A percentile compares a stretch with the other conserved stretches of the same genome.
phyloP scores from a whole-genome alignment of 768 basidiomycete species.

The Hericium alpestre region DNA sequence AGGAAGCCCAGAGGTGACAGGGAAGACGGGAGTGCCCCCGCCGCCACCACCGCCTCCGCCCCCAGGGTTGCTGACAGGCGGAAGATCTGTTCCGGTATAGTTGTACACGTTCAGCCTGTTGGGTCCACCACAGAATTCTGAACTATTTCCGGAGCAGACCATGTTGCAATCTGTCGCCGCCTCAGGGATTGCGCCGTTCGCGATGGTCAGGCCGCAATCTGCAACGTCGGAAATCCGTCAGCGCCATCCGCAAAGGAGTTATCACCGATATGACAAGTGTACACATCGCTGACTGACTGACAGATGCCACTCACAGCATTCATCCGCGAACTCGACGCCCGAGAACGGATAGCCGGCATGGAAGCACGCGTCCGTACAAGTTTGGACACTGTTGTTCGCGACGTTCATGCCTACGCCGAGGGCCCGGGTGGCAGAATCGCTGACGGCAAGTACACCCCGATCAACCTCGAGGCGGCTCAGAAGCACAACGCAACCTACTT shows the following conservation, averaged over 20 bases:
- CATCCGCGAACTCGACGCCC: slow-evolving; percentile 31
- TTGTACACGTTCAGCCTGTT: slow-evolving; percentile 58
- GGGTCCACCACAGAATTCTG: slow-evolving; percentile 68
- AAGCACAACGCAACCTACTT: slow-evolving; percentile 30
- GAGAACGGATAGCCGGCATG: slow-evolving; percentile 32
- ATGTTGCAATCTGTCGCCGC: slow-evolving; percentile 51
- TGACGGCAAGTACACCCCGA: slow-evolving; percentile 10
- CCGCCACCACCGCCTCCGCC: slow-evolving; percentile 26
- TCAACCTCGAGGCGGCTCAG: not conserved
- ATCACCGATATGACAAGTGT: not conserved
- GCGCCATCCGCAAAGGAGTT: not conserved
- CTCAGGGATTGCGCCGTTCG: slow-evolving; percentile 36
- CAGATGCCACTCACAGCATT: slow-evolving; percentile 36
- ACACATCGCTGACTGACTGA: not conserved
- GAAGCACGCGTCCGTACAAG: slow-evolving; percentile 55
- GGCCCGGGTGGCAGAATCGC: slow-evolving; percentile 25
- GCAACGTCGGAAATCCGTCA: slow-evolving; percentile 2
- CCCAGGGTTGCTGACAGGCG: slow-evolving; percentile 12
- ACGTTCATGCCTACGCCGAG: slow-evolving; percentile 20
- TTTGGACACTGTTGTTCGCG: slow-evolving; percentile 38
- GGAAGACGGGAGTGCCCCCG: slow-evolving; percentile 5
- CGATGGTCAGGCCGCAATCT: slow-evolving; percentile 43
- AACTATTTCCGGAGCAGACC: slow-evolving; percentile 49
- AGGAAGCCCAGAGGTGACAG: slow-evolving; percentile 4
- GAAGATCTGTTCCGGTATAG: slow-evolving; percentile 51